Evolutionary conservation across 208 protist species (phyloP).

Genomic region (Eutreptiella sp.): DNA sequence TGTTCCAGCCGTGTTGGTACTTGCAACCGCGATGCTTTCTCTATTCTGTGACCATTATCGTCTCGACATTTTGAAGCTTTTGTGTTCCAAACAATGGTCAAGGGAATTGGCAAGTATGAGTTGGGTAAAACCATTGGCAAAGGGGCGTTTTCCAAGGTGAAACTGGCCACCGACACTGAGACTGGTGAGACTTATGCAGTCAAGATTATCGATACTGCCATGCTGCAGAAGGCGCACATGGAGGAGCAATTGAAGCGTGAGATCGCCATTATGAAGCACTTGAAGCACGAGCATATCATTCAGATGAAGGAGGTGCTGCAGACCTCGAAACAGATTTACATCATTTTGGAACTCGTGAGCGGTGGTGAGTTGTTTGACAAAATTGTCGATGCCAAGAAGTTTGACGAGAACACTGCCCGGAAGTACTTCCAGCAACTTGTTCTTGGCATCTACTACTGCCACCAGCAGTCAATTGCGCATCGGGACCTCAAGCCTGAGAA

Average conservation of each 20-base stretch:
- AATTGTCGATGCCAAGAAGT: conserved; percentile 71
- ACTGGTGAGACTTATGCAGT: conserved; percentile 4
- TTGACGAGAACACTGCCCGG: conserved; percentile 67
- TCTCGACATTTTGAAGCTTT: too few relatives aligned
- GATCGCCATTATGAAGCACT: conserved; percentile 69
- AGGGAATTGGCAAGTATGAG: conserved; percentile 74
- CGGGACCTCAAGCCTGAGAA: conserved; percentile 82
- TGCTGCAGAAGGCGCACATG: conserved; percentile 35
- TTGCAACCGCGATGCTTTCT: too few relatives aligned
- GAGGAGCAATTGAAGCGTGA: conserved; percentile 63
- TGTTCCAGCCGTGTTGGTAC: too few relatives aligned
- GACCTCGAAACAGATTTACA: conserved; percentile 36
- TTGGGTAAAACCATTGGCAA: conserved; percentile 69
- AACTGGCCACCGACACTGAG: conserved; percentile 9
- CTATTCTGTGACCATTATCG: too few relatives aligned
- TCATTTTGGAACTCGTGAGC: conserved; percentile 19
- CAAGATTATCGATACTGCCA: conserved; percentile 22
- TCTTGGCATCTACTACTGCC: conserved; percentile 84
- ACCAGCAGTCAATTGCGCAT: conserved; percentile 69
- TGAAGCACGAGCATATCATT: conserved; percentile 77
- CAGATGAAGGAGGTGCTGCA: conserved; percentile 44
- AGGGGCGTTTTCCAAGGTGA: conserved; percentile 38
- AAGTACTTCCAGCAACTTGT: conserved; percentile 89
- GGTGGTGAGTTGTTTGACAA: conserved; percentile 87
- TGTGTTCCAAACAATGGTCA: conserved; percentile 39